Base-by-base conservation (phyloP, 805 yeast species). In the Candida chauliodis region DNA sequence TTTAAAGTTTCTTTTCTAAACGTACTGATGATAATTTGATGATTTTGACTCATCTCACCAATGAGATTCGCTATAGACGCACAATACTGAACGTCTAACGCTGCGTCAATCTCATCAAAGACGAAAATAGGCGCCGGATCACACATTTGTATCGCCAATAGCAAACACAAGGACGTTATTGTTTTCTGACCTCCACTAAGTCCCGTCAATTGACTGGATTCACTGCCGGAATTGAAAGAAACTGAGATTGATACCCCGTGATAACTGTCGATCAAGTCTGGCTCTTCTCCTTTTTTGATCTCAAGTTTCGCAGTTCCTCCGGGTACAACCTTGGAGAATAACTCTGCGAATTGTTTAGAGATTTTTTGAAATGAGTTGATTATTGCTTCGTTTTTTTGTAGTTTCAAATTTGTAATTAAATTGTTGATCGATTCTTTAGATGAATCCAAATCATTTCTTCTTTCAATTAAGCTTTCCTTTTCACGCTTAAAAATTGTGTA, bases 91-190 rank as follows among this genome's bases (percentile, higher is more conserved):
- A 95, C 78, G 61, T 93, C 99, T 45, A 93, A 69, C 50, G 91
- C 93, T 4, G 98, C 97, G 63, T 93, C 99, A 42, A 93, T 84
- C 65, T 93, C 99, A 61, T 93, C 99, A 59, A 93, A 91, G 33
- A 93, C 62, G 56, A 93, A 93, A 58, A 93, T 93, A 34, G 98
- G 97, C 7, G 97, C 97, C 8, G 98, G 98, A 50, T 93, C 98
- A 47, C 95, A 87, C 53, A 76, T 79, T 64, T 93, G 99, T 43
- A 91, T 87, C 3, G 99, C 97, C 41, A 93, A 71, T 47, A 93
- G 90, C 36, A 93, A 73, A 0, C 98, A 90, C 49, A 93, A 79
- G 1, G 99, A 98, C 68, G 98, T 90, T n/a, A 93, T 67, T 0
- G 97, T 85, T 57, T 91, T 91, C 55, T 93, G 99, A 8, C 99